These are phyloP conservation scores for Lachnellula cervina DNA, from an alignment of 2,329 filamentous ascomycete genomes.

Conservation along the genomic window DNA sequence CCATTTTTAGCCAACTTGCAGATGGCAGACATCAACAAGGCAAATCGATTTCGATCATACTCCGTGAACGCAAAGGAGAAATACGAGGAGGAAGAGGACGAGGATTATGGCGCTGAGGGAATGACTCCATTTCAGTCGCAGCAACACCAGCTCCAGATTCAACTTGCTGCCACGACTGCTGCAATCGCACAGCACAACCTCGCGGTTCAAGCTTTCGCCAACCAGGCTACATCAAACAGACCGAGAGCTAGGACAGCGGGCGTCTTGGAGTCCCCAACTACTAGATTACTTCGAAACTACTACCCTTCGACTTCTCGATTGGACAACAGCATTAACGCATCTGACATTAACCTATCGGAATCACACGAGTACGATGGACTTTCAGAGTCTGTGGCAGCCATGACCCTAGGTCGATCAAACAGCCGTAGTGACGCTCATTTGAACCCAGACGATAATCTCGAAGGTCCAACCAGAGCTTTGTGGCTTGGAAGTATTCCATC, in stretches of 20 bases:
- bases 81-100: slow-evolving; percentile 84
- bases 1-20: slow-evolving; percentile 62
- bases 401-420: slow-evolving; percentile 66
- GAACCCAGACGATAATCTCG: slow-evolving; percentile 73
- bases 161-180: slow-evolving; percentile 59
- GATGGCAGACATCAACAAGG: slow-evolving; percentile 67
- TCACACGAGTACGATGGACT: slow-evolving; percentile 76
- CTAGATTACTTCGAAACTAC: slow-evolving; percentile 60
- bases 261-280: slow-evolving; percentile 62
- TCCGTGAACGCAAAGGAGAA: slow-evolving; percentile 98
- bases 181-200: slow-evolving; percentile 88
- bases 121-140: slow-evolving; percentile 51
- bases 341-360: slow-evolving; percentile 70
- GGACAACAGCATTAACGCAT: slow-evolving; percentile 68
- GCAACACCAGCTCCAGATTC: slow-evolving; percentile 57
- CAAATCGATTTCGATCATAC: slow-evolving; percentile 90
- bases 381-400: slow-evolving; percentile 73
- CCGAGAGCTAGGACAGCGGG: slow-evolving; percentile 89
- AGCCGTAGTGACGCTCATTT: slow-evolving; percentile 64
- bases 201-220: slow-evolving; percentile 87
- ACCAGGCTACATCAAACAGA: slow-evolving; percentile 72
- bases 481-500: slow-evolving; percentile 98
- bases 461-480: slow-evolving; percentile 85
- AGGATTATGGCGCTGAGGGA: slow-evolving; percentile 51
- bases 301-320: slow-evolving; percentile 71